Conservation (phyloP, 345 rosid genomes). For the Salix viminalis region DNA sequence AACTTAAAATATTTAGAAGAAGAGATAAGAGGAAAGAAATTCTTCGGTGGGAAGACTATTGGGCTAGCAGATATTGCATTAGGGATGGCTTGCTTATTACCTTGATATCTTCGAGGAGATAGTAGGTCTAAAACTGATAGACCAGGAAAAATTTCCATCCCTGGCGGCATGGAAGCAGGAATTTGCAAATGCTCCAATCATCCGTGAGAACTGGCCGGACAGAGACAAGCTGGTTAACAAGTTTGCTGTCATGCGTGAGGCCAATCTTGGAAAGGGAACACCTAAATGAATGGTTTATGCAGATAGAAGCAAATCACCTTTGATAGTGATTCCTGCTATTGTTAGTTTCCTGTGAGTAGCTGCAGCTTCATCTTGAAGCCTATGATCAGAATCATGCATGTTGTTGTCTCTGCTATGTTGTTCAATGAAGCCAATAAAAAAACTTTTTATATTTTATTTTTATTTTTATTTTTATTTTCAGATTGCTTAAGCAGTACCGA, state of each 20-base stretch:
- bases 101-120: neutral
- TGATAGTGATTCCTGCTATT: too few species aligned
- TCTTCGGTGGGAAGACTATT: conserved; percentile 9
- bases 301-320: neutral
- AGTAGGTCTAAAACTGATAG: neutral
- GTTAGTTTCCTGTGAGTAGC: neutral
- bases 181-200: conserved; percentile 1
- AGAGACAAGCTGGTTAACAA: neutral
- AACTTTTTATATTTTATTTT: neutral
- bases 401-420: neutral
- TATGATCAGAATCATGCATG: neutral
- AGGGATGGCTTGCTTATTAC: conserved; percentile 12
- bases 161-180: neutral
- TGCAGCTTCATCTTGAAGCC: neutral
- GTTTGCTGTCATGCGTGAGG: neutral
- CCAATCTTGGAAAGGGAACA: neutral
- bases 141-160: conserved; percentile 5
- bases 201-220: conserved; percentile 3
- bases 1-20: conserved; percentile 5
- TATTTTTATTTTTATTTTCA: neutral
- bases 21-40: conserved; percentile 5
- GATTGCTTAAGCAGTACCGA: neutral
- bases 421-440: neutral
- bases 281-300: neutral
- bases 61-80: conserved; percentile 11